Evolutionary conservation across 768 basidiomycete genomes (phyloP).

Genomic region (Rhizopogon salebrosus): DNA sequence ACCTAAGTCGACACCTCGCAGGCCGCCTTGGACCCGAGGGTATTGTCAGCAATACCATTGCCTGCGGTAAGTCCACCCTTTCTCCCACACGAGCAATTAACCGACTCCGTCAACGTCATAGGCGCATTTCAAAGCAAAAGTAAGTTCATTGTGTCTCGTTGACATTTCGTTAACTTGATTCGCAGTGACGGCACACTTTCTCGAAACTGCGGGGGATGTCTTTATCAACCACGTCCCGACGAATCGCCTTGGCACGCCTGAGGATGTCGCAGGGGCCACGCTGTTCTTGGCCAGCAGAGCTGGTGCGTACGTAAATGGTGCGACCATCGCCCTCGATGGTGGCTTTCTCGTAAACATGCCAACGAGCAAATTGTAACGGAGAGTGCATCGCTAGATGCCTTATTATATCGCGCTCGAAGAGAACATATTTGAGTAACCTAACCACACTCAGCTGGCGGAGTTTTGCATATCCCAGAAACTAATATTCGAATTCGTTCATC

Average conservation of each 20-base stretch:
- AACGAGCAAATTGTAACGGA: slow-evolving; percentile 25
- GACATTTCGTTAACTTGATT: slow-evolving; percentile 1
- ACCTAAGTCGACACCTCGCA: slow-evolving; percentile 54
- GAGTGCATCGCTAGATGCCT: background rate
- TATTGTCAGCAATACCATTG: slow-evolving; percentile 59
- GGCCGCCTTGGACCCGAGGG: slow-evolving; percentile 50
- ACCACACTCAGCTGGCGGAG: background rate
- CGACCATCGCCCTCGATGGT: slow-evolving; percentile 59
- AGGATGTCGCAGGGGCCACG: slow-evolving; percentile 61
- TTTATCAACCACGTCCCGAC: slow-evolving; percentile 43
- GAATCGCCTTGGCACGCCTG: slow-evolving; percentile 51
- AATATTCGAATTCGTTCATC: background rate
- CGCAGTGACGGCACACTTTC: slow-evolving; percentile 50
- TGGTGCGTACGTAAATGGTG: slow-evolving; percentile 59
- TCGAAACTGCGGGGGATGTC: slow-evolving; percentile 39
- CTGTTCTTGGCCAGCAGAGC: slow-evolving; percentile 58
- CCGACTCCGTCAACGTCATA: slow-evolving; percentile 1
- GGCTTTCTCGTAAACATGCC: slow-evolving; percentile 44
- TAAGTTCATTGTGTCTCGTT: slow-evolving; percentile 10
- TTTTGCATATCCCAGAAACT: background rate
- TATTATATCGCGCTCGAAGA: background rate
- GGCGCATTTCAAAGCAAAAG: slow-evolving; percentile 41
- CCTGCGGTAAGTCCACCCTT: slow-evolving; percentile 40
- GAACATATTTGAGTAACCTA: background rate
- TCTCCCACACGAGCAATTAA: background rate